Base-by-base conservation (phyloP, 352 stramenopile species). In the Achlya hypogyna region DNA sequence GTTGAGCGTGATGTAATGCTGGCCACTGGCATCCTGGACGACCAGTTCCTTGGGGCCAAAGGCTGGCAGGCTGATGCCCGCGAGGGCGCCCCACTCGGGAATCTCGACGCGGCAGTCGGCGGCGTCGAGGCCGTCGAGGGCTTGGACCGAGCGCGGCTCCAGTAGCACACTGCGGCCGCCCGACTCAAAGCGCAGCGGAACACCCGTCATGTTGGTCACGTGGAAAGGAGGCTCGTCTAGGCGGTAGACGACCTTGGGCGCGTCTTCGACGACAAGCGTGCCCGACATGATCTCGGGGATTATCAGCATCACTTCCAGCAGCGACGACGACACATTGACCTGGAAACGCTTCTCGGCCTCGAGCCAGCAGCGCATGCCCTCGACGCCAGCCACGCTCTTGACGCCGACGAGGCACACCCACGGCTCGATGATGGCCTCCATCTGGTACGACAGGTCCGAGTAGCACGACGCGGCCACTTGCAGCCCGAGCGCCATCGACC, bases 341-440 rank as follows among this genome's bases (percentile, higher is more conserved):
- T 91, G 82, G 68, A 91, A 88, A 14, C 77, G 77, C 63, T 84
- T 87, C 5, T 77, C 77, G 18, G 81, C 81, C 47, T 90, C 81
- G 28, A 86, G 72, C 40, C 88, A 70, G 18, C 82, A 72, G 18
- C 79, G 78, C 27, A 86, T 79, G 0, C 82, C 82, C 43, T 89
- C 88, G 49, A 86, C 78, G 32, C 77, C 81, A 63, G 76, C 68
- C 28, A 62, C 71, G 38, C 81, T 88, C 18, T 74, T 79, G 18
- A 88, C 49, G 5, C 78, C 82, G 5, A 78, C 77, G 27, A 80
- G 68, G 14, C 87, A 68, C 32, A 87, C 78, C 82, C 82, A 91
- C 28, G 80, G 82, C 60, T 91, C 82, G 49, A 91, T 79, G 31
- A 88, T 78, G 35, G 78, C 74, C 58, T 91, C 82, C 82, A 91